Conservation (phyloP, 768 basidiomycete species). For the Myochromella boudieri region DNA sequence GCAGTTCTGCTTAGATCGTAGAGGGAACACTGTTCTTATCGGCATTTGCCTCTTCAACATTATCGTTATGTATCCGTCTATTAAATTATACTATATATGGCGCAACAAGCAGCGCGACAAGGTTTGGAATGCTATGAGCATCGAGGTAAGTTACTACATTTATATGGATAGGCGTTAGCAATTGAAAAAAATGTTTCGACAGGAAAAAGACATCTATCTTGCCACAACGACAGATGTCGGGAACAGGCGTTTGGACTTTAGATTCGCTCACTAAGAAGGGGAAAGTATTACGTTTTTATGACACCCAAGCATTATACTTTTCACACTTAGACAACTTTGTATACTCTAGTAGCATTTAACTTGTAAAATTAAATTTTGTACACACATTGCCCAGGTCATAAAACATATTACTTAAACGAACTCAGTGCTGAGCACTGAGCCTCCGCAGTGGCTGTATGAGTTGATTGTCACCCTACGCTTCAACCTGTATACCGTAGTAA, state of each 20-base stretch:
- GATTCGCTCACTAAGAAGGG: slow-evolving; percentile 45
- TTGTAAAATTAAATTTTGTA: no score
- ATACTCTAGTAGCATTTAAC: no score
- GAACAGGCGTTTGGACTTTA: slow-evolving; percentile 62
- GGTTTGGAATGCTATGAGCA: slow-evolving; percentile 59
- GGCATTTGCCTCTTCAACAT: slow-evolving; percentile 50
- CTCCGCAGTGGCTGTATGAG: no score
- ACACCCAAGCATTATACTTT: no score
- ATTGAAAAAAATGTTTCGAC: background rate
- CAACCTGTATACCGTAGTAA: no score
- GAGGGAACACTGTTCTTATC: slow-evolving; percentile 60
- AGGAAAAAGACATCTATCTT: slow-evolving; percentile 60
- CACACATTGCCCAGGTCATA: no score
- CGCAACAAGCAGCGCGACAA: slow-evolving; percentile 52
- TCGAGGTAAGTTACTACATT: slow-evolving; percentile 32
- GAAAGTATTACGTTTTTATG: background rate
- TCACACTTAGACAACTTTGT: no score
- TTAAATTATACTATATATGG: slow-evolving; percentile 58
- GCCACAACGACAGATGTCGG: slow-evolving; percentile 57
- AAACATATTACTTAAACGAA: no score
- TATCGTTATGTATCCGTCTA: slow-evolving; percentile 50
- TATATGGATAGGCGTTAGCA: background rate
- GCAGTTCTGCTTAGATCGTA: slow-evolving; percentile 55
- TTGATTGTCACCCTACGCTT: no score
- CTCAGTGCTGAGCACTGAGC: no score